phyloP scores from a whole-genome alignment of 257 asterid genomes.

The Fraxinus excelsior region DNA sequence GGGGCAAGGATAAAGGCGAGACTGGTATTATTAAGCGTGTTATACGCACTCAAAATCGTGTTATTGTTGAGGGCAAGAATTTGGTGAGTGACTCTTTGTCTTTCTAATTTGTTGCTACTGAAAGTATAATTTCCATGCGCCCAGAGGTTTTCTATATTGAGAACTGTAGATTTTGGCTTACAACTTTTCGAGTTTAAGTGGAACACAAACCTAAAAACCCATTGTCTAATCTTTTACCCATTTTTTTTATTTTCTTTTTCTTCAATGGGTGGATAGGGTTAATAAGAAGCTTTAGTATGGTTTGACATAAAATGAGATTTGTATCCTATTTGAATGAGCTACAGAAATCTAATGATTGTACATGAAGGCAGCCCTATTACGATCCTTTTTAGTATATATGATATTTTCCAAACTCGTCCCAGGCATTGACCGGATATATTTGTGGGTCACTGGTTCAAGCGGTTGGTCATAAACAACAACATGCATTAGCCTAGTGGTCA shows the following conservation, averaged over 20 bases:
- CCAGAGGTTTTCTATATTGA: not conserved
- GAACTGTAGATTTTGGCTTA: not conserved
- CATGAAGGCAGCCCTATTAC: too few relatives aligned
- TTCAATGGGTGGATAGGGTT: not conserved
- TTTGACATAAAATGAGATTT: not conserved
- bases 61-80: constrained; percentile 90
- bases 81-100: constrained; percentile 47
- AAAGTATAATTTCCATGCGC: not conserved
- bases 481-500: not conserved
- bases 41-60: constrained; percentile 87
- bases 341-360: not conserved
- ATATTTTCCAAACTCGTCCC: not conserved
- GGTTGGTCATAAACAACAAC: not conserved
- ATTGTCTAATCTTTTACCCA: not conserved
- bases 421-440: not conserved
- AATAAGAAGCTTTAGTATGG: not conserved
- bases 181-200: constrained; percentile 1
- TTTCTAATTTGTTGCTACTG: not conserved
- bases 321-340: not conserved
- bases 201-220: constrained; percentile 3
- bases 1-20: constrained; percentile 98
- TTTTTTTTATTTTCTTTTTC: not conserved
- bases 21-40: constrained; percentile 79
- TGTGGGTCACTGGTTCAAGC: not conserved
- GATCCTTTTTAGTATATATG: not conserved